phyloP scores from a whole-genome alignment of 78 protist species.

The Dictyostelium purpureum region DNA sequence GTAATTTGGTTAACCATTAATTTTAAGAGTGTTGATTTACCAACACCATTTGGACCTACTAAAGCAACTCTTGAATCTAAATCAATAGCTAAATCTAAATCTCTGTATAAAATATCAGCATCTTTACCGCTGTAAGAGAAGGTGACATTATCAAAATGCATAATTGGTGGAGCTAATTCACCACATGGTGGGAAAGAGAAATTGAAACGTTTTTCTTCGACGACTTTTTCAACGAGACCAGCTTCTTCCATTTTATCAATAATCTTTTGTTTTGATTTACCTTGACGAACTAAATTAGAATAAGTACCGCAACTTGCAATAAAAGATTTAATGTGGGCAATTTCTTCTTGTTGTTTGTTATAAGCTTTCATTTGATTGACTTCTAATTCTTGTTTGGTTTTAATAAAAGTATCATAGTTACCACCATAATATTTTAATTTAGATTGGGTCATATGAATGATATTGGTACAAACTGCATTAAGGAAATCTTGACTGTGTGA shows the following conservation, averaged over 20 bases:
- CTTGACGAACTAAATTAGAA: conserved; percentile 85
- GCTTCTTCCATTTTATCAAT: conserved; percentile 90
- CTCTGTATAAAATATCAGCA: conserved; percentile 83
- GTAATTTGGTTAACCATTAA: conserved; percentile 91
- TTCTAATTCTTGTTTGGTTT: conserved; percentile 86
- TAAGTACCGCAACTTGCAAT: conserved; percentile 85
- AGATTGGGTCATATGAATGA: conserved; percentile 84
- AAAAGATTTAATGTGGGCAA: conserved; percentile 93
- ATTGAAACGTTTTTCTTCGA: conserved; percentile 66
- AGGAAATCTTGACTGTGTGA: conserved; percentile 94
- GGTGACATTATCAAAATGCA: conserved; percentile 85
- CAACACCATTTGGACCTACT: conserved; percentile 98
- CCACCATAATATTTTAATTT: conserved; percentile 88
- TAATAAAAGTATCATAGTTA: conserved; percentile 82
- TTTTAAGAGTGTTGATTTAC: conserved; percentile 94
- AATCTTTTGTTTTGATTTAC: conserved; percentile 68
- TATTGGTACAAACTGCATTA: conserved; percentile 92
- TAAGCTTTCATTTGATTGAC: conserved; percentile 87
- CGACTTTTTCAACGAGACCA: conserved; percentile 89
- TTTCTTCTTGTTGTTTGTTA: conserved; percentile 94
- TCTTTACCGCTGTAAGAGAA: conserved; percentile 93
- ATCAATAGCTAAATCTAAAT: conserved; percentile 91
- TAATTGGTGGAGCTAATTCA: conserved; percentile 91
- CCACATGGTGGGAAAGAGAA: conserved; percentile 90
- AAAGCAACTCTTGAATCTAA: conserved; percentile 92